Evolutionary conservation across 78 protist genomes (phyloP).

Genomic region (Tieghemostelium lacteum): DNA sequence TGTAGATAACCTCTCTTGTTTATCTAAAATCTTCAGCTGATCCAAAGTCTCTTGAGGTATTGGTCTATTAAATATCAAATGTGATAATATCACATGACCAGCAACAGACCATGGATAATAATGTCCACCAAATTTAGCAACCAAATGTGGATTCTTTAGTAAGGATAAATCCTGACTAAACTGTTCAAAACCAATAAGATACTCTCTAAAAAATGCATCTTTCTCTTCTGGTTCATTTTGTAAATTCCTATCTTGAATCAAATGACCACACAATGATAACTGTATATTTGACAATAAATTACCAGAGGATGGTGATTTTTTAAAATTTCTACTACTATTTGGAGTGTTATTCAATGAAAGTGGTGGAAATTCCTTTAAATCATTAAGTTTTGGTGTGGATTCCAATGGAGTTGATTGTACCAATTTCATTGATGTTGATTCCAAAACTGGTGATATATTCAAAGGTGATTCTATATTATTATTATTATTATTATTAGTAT

Average conservation of each 20-base stretch:
- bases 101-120: constrained; percentile 85
- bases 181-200: constrained; percentile 62
- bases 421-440: too few relatives aligned
- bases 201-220: constrained; percentile 52
- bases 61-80: constrained; percentile 47
- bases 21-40: constrained; percentile 17
- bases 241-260: constrained; percentile 42
- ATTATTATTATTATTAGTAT: not conserved
- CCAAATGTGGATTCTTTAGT: constrained; percentile 65
- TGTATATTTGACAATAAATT: constrained; percentile 2
- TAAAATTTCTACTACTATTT: not conserved
- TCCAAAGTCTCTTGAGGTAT: constrained; percentile 53
- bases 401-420: not conserved
- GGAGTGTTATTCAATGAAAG: not conserved
- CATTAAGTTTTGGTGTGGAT: not conserved
- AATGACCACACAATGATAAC: constrained; percentile 69
- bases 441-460: not conserved
- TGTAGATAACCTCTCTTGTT: not conserved
- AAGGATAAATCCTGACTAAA: constrained; percentile 33
- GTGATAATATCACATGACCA: constrained; percentile 63
- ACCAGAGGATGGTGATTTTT: not conserved
- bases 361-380: constrained; percentile 31
- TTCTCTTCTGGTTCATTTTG: constrained; percentile 74
- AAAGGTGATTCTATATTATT: not conserved
- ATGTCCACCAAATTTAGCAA: constrained; percentile 48